A percentile compares a stretch with the other conserved stretches of the same genome.
Conservation (phyloP, 352 stramenopile species). For the Pythium angustatum region DNA sequence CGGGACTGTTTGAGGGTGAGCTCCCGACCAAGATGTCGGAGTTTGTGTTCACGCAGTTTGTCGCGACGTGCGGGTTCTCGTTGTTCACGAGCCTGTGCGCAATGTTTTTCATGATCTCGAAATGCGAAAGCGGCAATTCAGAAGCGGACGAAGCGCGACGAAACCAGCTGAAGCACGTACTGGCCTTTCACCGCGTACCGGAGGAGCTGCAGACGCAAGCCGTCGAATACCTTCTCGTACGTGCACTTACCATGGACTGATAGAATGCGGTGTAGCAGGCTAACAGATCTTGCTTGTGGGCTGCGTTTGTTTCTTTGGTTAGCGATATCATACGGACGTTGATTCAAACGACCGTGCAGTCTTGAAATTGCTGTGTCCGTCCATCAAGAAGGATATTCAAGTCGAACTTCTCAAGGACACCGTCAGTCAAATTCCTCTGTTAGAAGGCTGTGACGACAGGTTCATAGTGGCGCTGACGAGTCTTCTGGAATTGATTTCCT, state of each 20-base stretch:
- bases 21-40: conserved; percentile 45
- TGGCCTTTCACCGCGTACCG: conserved; percentile 66
- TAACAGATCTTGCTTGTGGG: no score
- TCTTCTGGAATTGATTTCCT: conserved; percentile 58
- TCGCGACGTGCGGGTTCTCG: conserved; percentile 68
- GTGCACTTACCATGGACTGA: no score
- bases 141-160: conserved; percentile 63
- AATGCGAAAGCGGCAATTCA: conserved; percentile 64
- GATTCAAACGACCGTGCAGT: conserved; percentile 75
- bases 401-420: conserved; percentile 61
- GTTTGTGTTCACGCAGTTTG: conserved; percentile 66
- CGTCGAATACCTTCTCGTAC: conserved; percentile 64
- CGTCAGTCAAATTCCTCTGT: conserved; percentile 54
- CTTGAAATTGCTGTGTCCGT: conserved; percentile 67
- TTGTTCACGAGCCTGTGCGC: conserved; percentile 70
- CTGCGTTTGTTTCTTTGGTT: not conserved
- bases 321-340: conserved; percentile 68
- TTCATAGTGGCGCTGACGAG: conserved; percentile 69
- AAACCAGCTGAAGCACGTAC: conserved; percentile 72
- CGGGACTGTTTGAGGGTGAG: conserved; percentile 71
- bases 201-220: conserved; percentile 57
- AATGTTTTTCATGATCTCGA: conserved; percentile 82
- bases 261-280: no score
- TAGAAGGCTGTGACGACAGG: conserved; percentile 49
- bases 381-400: conserved; percentile 76